phyloP scores from a whole-genome alignment of 371 early-diverging fungal genomes.

The Smittium culicis region DNA sequence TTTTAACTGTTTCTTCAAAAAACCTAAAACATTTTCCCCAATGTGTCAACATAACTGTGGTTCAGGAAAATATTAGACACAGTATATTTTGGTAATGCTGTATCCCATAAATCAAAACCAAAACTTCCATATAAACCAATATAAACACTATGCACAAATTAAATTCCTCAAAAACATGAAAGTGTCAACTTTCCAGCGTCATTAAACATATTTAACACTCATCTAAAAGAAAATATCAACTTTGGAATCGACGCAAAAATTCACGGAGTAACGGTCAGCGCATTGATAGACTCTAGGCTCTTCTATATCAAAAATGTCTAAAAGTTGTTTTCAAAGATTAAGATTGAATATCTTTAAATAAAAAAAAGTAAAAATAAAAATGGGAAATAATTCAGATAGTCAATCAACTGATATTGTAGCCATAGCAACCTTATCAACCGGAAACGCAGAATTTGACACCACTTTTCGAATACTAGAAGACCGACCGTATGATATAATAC shows the following conservation, averaged over 20 bases:
- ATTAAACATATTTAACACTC: background rate
- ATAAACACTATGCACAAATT: too few relatives aligned
- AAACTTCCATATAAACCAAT: background rate
- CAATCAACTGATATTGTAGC: background rate
- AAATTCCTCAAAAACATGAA: background rate
- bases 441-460: background rate
- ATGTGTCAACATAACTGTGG: background rate
- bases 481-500: background rate
- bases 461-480: background rate
- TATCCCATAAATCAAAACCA: background rate
- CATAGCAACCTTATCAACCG: background rate
- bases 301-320: background rate
- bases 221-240: background rate
- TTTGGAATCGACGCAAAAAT: background rate
- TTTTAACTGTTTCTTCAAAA: background rate
- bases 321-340: background rate
- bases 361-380: background rate
- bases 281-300: background rate
- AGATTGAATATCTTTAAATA: background rate
- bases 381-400: background rate
- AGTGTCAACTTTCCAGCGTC: background rate
- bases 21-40: background rate
- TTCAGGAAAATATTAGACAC: background rate
- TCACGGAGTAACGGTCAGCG: background rate
- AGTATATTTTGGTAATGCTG: background rate